Percentiles rank a stretch among this genome's conserved stretches.
Conservation (phyloP, 2,329 filamentous ascomycete species). For the Botryotinia globosa region DNA sequence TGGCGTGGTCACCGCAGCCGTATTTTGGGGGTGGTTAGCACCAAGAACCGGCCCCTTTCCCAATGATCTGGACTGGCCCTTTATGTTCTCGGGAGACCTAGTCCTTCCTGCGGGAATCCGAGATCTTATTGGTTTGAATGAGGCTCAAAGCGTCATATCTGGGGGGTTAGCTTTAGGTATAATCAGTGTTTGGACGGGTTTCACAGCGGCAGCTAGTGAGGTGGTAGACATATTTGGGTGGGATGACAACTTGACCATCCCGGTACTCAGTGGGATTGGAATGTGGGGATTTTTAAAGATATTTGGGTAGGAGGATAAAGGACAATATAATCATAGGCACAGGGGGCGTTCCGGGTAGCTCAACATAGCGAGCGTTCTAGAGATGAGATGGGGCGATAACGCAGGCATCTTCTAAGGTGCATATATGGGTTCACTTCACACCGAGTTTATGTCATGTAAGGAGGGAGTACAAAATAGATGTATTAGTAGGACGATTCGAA, state of each 20-base stretch:
- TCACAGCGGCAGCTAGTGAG: constrained; percentile 85
- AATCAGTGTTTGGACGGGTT: constrained; percentile 83
- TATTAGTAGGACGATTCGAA: constrained; percentile 14
- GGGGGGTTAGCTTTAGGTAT: constrained; percentile 72
- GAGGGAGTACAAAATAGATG: constrained; percentile 6
- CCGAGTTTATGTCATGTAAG: constrained; percentile 19
- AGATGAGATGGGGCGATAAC: constrained; percentile 14
- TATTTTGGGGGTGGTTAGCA: constrained; percentile 86
- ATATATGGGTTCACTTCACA: constrained; percentile 17
- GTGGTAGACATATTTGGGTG: constrained; percentile 87
- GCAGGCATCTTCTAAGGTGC: constrained; percentile 12
- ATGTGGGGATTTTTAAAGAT: constrained; percentile 89
- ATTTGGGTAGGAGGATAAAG: constrained; percentile 55
- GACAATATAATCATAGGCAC: constrained; percentile 3
- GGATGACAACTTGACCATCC: constrained; percentile 98
- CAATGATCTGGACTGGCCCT: constrained; percentile 65
- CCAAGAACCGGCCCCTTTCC: constrained; percentile 64
- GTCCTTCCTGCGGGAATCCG: constrained; percentile 62
- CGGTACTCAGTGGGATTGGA: constrained; percentile 81
- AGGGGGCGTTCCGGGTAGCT: constrained; percentile 19
- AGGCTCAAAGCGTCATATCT: constrained; percentile 58
- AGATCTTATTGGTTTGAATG: constrained; percentile 58
- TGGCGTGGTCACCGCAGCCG: constrained; percentile 75
- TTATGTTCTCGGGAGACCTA: constrained; percentile 79
- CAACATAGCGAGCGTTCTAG: constrained; percentile 12